Base-by-base conservation (phyloP, 805 yeast genomes). In the Sungouiella thailandica region DNA sequence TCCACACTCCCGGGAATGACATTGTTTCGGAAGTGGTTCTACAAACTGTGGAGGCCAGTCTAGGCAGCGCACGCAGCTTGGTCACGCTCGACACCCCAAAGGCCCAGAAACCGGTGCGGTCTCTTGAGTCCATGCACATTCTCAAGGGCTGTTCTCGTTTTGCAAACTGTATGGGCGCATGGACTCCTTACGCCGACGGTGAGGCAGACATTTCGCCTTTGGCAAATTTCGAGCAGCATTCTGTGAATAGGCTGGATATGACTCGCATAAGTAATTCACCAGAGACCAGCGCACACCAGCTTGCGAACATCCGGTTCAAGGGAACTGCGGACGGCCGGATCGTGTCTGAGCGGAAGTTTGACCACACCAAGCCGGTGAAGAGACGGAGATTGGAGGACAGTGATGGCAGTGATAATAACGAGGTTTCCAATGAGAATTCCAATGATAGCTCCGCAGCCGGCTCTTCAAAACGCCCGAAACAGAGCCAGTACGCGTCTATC, bases 171-270 rank as follows among this genome's bases (percentile, higher is more conserved):
- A 49, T 80, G 35, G 95, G 90, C 0, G 66, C 75, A 6, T 85
- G 94, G 94, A 52, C 74, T 0, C 73, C 80, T 0, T 85, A 83
- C 53, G 90, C 94, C 0, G 77, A 78, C 43, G 78, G 77, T 0
- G 59, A 65, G 1, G 74, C 78, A 5, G 95, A 85, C 53, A 65
- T 72, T 3, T 70, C 79, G 1, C 89, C 94, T 0, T 60, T 83
- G 23, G 74, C 69, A 12, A 56, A 65, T 23, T 51, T 61, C 1
- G 58, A 56, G 7, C 45, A 51, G 1, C 86, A 80, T 49, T 42
- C 58, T 2, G 40, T 65, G 1, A 25, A 20, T 25, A 34, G 5
- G 29, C 17, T 26, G 2, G 43, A 46, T 2, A n/a, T n/a, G n/a
- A n/a, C n/a, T n/a, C n/a, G n/a, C n/a, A 34, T 39, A 0, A 43